Conservation (phyloP, 805 yeast genomes). For the Torulaspora microellipsoides region DNA sequence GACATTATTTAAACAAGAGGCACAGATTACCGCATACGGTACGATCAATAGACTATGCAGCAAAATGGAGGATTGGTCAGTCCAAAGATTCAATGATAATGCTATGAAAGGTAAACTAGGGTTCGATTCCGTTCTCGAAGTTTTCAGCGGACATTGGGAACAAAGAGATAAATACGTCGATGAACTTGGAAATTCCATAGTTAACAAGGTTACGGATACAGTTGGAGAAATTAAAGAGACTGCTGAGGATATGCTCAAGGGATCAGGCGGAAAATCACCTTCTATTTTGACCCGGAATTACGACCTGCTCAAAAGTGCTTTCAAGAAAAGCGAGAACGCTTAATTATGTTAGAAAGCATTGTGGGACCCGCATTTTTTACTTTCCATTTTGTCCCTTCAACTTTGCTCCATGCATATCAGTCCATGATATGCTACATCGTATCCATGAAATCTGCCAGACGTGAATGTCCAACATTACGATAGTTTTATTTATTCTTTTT, state of each 20-base stretch:
- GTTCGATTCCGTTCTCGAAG: conserved; percentile 70
- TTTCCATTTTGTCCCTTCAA: too few species aligned
- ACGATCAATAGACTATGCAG: conserved; percentile 65
- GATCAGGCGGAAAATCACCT: conserved; percentile 22
- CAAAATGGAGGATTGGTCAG: conserved; percentile 88
- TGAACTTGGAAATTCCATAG: conserved; percentile 22
- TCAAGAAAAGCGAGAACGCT: conserved; percentile 9
- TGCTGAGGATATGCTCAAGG: conserved; percentile 26
- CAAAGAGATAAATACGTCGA: conserved; percentile 29
- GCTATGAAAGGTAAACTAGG: conserved; percentile 80
- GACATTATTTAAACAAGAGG: conserved; percentile 74
- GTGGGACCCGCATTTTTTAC: too few species aligned
- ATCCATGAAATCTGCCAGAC: too few species aligned
- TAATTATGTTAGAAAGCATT: background rate
- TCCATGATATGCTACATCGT: too few species aligned
- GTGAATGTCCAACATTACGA: too few species aligned
- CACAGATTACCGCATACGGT: conserved; percentile 84
- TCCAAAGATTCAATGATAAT: conserved; percentile 82
- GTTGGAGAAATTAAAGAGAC: conserved; percentile 28
- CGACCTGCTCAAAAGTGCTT: conserved; percentile 18
- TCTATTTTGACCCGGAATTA: conserved; percentile 15
- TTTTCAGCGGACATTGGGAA: conserved; percentile 37
- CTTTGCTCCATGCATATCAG: too few species aligned
- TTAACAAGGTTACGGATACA: conserved; percentile 30
- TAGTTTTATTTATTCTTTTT: too few species aligned